phyloP scores from a whole-genome alignment of 768 basidiomycete species.

The Kockovaella imperatae region DNA sequence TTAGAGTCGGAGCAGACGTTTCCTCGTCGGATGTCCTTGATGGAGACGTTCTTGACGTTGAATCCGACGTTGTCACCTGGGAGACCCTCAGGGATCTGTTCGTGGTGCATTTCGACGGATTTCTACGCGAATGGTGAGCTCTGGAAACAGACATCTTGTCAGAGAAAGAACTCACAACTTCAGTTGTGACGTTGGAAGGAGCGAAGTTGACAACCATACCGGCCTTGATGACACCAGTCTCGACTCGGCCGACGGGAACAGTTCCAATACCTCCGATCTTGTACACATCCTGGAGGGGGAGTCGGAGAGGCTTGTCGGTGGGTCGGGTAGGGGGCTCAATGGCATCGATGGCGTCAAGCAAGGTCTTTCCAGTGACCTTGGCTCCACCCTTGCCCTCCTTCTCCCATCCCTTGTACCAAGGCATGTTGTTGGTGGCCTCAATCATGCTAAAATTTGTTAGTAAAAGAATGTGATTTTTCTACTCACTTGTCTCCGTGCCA shows the following conservation, averaged over 20 bases:
- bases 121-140: slow-evolving; percentile 61
- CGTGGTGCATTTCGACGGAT: slow-evolving; percentile 37
- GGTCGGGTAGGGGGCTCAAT: slow-evolving; percentile 96
- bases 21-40: slow-evolving; percentile 99
- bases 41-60: slow-evolving; percentile 99
- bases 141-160: slow-evolving; percentile 68
- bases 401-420: slow-evolving; percentile 99
- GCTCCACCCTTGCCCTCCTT: slow-evolving; percentile 90
- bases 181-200: slow-evolving; percentile 95
- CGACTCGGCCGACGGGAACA: slow-evolving; percentile 99
- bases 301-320: slow-evolving; percentile 98
- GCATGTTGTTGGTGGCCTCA: slow-evolving; percentile 92
- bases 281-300: slow-evolving; percentile 99
- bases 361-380: slow-evolving; percentile 97
- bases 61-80: slow-evolving; percentile 98
- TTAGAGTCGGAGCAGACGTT: slow-evolving; percentile 99
- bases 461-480: too few species aligned
- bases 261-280: slow-evolving; percentile 99
- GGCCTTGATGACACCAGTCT: slow-evolving; percentile 84
- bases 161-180: slow-evolving; percentile 99
- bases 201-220: slow-evolving; percentile 99
- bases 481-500: slow-evolving; percentile 99
- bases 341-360: slow-evolving; percentile 98
- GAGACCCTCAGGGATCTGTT: slow-evolving; percentile 78
- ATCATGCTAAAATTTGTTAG: too few species aligned